Evolutionary conservation across 164 flowering plant genomes (phyloP).

Genomic region (Aristolochia fimbriata): DNA sequence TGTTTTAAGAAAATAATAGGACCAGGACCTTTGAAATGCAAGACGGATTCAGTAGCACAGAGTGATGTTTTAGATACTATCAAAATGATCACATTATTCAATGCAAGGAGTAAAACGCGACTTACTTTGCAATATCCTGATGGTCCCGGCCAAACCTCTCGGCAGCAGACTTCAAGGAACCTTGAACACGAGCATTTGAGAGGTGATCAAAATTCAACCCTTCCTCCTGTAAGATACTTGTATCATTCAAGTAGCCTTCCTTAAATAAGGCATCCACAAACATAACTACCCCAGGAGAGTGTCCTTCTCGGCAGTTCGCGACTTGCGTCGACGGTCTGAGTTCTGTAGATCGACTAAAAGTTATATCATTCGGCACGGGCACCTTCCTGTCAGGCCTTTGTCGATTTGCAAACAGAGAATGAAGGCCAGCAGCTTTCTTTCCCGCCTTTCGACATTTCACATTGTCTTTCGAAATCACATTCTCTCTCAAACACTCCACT

Average conservation of each 20-base stretch:
- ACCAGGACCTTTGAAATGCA: too few relatives aligned
- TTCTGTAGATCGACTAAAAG: too few relatives aligned
- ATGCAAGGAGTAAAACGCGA: neutral
- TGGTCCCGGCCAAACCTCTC: constrained; percentile 19
- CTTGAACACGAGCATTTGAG: constrained; percentile 4
- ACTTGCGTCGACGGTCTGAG: neutral
- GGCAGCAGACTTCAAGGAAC: constrained; percentile 13
- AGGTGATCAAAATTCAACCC: constrained; percentile 11
- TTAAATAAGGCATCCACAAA: constrained; percentile 10
- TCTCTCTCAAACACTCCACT: constrained; percentile 5
- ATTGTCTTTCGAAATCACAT: neutral
- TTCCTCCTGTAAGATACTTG: constrained; percentile 13
- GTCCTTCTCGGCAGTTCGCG: neutral
- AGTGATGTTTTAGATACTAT: too few relatives aligned
- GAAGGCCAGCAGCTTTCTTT: constrained; percentile 1
- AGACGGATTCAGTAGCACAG: too few relatives aligned
- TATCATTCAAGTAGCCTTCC: constrained; percentile 13
- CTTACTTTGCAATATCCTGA: constrained; percentile 21
- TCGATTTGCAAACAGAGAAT: constrained; percentile 2
- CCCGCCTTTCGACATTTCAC: neutral
- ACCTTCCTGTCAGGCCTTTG: neutral
- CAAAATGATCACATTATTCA: too few relatives aligned
- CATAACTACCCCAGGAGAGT: constrained; percentile 13
- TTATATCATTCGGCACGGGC: neutral
- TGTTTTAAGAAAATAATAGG: too few relatives aligned